phyloP scores from a whole-genome alignment of 139 green algal species.

The Pleodorina starrii region DNA sequence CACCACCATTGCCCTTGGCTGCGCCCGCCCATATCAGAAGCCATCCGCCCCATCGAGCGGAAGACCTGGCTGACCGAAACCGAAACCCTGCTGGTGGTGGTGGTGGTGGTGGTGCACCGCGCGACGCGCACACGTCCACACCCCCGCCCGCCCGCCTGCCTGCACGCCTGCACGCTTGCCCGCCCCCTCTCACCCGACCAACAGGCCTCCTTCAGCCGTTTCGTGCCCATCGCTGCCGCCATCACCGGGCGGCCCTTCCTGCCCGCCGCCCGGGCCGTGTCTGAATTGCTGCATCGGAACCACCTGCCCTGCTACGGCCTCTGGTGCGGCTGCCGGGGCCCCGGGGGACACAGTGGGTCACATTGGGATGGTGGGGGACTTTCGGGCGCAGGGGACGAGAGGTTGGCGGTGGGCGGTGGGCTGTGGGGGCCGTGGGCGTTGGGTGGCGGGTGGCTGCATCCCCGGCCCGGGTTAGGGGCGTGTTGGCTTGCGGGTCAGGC shows the following conservation, averaged over 20 bases:
- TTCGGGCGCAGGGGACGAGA: no score
- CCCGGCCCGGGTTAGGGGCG: background rate
- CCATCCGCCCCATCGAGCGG: background rate
- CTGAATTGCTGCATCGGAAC: slow-evolving; percentile 31
- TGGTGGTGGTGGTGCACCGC: no score
- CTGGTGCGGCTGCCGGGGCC: no score
- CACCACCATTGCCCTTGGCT: no score
- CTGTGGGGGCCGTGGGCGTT: no score
- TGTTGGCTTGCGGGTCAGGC: background rate
- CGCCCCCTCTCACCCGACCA: background rate
- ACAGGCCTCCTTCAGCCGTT: slow-evolving; percentile 52
- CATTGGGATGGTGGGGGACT: no score
- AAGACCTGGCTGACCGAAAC: background rate
- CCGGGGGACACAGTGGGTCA: no score
- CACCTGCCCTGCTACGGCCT: slow-evolving; percentile 36
- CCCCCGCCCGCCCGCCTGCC: background rate
- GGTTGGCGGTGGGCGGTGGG: no score
- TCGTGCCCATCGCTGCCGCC: slow-evolving; percentile 44
- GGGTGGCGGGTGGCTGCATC: no score
- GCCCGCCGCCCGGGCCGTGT: slow-evolving; percentile 1
- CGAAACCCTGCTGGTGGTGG: background rate
- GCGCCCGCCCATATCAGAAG: background rate
- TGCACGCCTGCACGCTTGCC: background rate
- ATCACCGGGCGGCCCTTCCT: slow-evolving; percentile 49
- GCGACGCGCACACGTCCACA: no score